Conservation (phyloP, 805 yeast genomes). For the Metahyphopichia silvanorum region DNA sequence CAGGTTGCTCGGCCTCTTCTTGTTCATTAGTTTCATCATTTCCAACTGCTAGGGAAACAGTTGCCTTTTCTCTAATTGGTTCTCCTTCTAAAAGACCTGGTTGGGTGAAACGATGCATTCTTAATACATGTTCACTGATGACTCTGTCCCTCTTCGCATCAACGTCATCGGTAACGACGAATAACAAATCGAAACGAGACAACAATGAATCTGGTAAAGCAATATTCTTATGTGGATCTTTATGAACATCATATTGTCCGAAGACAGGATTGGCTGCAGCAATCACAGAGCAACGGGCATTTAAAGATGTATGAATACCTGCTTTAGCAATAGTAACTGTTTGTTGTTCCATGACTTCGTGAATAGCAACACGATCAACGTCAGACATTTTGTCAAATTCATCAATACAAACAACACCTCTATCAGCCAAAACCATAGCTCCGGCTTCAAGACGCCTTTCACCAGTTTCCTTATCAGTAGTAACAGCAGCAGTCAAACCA, state of each 20-base stretch:
- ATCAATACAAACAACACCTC: slow-evolving; percentile 97
- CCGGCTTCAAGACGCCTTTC: slow-evolving; percentile 97
- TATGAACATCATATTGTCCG: slow-evolving; percentile 94
- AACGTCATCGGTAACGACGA: slow-evolving; percentile 94
- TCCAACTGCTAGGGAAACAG: slow-evolving; percentile 79
- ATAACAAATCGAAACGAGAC: slow-evolving; percentile 93
- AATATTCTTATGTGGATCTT: slow-evolving; percentile 94
- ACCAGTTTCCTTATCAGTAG: slow-evolving; percentile 94
- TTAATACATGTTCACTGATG: slow-evolving; percentile 89
- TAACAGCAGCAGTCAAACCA: slow-evolving; percentile 98
- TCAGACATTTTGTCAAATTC: slow-evolving; percentile 99
- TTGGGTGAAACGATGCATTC: slow-evolving; percentile 88
- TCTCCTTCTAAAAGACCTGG: slow-evolving; percentile 90
- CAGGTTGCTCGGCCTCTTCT: slow-evolving; percentile 49
- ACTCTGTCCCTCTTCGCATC: slow-evolving; percentile 79
- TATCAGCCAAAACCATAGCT: slow-evolving; percentile 97
- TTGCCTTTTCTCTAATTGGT: slow-evolving; percentile 78
- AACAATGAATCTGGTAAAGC: slow-evolving; percentile 94
- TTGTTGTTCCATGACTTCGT: slow-evolving; percentile 99
- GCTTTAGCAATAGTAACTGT: slow-evolving; percentile 98
- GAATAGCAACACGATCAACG: slow-evolving; percentile 94
- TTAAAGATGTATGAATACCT: slow-evolving; percentile 93
- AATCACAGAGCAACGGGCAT: slow-evolving; percentile 93
- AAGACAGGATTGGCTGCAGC: slow-evolving; percentile 98
- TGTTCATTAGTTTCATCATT: slow-evolving; percentile 46